These are phyloP conservation scores for Lathyrus sativus DNA, from an alignment of 306 rosid species.

Conservation along the genomic window DNA sequence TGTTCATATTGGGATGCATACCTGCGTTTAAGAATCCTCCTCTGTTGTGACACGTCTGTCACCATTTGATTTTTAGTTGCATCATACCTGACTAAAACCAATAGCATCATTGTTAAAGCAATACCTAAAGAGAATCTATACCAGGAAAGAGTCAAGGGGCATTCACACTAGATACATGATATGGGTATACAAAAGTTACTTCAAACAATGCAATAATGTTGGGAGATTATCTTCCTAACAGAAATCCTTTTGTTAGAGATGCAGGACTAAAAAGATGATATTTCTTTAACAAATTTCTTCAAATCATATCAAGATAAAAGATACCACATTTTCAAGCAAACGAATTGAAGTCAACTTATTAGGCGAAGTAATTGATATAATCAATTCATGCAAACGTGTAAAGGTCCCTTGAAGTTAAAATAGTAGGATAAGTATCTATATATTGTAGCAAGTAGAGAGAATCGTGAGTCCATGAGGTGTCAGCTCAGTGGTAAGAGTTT, in stretches of 20 bases:
- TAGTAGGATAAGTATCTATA: constrained; percentile 15
- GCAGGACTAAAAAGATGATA: constrained; percentile 14
- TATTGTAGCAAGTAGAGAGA: constrained; percentile 15
- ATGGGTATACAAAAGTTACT: background rate
- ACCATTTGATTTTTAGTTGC: constrained; percentile 59
- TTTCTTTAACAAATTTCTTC: background rate
- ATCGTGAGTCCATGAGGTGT: background rate
- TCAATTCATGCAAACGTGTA: constrained; percentile 4
- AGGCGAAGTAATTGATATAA: constrained; percentile 4
- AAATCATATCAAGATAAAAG: constrained; percentile 12
- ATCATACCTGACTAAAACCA: constrained; percentile 84
- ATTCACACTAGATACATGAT: constrained; percentile 13
- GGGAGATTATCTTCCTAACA: background rate
- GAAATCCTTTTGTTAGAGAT: constrained; percentile 1
- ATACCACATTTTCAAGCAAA: constrained; percentile 15
- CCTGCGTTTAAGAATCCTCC: constrained; percentile 92
- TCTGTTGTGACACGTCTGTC: constrained; percentile 73
- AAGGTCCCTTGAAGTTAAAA: constrained; percentile 4
- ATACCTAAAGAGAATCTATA: constrained; percentile 26
- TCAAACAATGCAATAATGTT: background rate
- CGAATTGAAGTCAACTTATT: constrained; percentile 2
- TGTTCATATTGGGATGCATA: constrained; percentile 38
- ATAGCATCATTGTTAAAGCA: constrained; percentile 42
- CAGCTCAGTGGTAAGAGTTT: too few relatives aligned
- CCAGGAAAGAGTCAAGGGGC: background rate